Evolutionary conservation across 768 basidiomycete species (phyloP).

Genomic region (Suillus cothurnatus): DNA sequence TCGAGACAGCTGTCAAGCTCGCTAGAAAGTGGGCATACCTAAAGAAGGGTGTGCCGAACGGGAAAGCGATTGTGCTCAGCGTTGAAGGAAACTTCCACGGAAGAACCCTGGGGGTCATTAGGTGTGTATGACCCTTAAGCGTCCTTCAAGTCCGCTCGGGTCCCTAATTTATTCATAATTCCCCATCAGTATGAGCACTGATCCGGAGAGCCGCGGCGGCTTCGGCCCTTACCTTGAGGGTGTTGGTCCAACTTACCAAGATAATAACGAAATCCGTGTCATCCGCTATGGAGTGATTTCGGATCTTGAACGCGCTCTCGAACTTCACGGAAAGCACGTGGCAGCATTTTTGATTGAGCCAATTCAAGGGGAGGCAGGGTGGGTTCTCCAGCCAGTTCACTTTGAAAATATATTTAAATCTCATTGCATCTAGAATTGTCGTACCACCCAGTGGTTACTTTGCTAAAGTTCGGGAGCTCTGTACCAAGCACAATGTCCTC

Average conservation of each 20-base stretch:
- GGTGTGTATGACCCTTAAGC: conserved; percentile 40
- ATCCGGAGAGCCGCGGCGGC: conserved; percentile 82
- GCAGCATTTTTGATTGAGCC: conserved; percentile 97
- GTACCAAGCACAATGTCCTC: conserved; percentile 92
- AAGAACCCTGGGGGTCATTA: conserved; percentile 86
- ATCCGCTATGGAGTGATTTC: conserved; percentile 86
- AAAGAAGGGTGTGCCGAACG: conserved; percentile 79
- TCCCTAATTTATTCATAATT: conserved; percentile 17
- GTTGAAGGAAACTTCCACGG: conserved; percentile 96
- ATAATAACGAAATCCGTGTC: conserved; percentile 44
- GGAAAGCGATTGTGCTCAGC: conserved; percentile 83
- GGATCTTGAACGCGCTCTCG: conserved; percentile 82
- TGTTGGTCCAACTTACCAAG: conserved; percentile 78
- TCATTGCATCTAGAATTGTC: conserved; percentile 63
- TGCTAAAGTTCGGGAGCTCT: conserved; percentile 71
- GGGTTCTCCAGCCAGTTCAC: conserved; percentile 30
- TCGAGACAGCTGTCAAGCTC: conserved; percentile 96
- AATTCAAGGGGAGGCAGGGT: conserved; percentile 99
- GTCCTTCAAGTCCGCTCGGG: background rate
- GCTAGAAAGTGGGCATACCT: conserved; percentile 97
- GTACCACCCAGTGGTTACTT: conserved; percentile 92
- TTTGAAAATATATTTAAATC: background rate
- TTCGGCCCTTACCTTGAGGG: conserved; percentile 91
- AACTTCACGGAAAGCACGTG: conserved; percentile 76
- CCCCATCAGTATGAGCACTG: conserved; percentile 81